phyloP scores from a whole-genome alignment of 1,139 yeast species.

The Lodderomyces pseudojiufengensis region DNA sequence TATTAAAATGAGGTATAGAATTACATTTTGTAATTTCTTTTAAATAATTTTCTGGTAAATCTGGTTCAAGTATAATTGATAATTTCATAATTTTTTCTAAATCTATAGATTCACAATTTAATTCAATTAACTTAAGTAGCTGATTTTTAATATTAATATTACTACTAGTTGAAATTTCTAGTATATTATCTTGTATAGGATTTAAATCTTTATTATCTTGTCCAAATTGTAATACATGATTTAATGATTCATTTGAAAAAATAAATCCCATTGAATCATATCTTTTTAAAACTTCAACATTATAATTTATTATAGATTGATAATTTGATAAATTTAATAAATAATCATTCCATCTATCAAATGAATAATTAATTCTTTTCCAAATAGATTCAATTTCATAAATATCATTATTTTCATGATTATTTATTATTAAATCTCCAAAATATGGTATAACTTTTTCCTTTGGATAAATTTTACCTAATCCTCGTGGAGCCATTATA shows the following conservation, averaged over 20 bases:
- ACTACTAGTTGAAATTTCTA: background rate
- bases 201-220: constrained; percentile 24
- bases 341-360: constrained; percentile 79
- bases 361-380: constrained; percentile 67
- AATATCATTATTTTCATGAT: constrained; percentile 31
- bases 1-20: constrained; percentile 36
- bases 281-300: constrained; percentile 41
- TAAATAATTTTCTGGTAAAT: constrained; percentile 39
- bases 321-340: constrained; percentile 38
- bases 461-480: constrained; percentile 74
- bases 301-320: constrained; percentile 38
- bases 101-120: constrained; percentile 38
- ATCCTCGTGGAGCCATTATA: constrained; percentile 84
- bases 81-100: constrained; percentile 38
- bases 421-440: constrained; percentile 64
- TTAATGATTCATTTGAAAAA: constrained; percentile 44
- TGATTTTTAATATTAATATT: constrained; percentile 19
- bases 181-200: background rate
- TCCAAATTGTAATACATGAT: constrained; percentile 44
- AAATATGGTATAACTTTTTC: constrained; percentile 84
- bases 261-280: constrained; percentile 47
- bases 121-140: constrained; percentile 30
- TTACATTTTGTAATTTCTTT: constrained; percentile 10
- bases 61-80: constrained; percentile 39
- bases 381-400: constrained; percentile 64